Evolutionary conservation across 2,329 filamentous ascomycete genomes (phyloP).

Genomic region (Laburnicola sp.): DNA sequence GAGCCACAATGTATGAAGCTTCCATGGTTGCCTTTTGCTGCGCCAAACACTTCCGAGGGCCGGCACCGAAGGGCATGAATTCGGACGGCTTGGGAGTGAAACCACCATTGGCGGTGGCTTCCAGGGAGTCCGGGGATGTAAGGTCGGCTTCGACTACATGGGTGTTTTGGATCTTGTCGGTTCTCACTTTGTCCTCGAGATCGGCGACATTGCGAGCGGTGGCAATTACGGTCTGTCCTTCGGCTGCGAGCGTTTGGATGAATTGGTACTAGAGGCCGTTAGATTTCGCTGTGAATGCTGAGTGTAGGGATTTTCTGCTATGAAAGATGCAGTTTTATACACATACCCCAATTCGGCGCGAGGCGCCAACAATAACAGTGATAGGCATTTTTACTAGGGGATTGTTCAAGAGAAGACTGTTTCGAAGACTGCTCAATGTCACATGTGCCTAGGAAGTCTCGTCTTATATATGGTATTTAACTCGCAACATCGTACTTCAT

Average conservation of each 20-base stretch:
- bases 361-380: constrained; percentile 17
- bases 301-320: not conserved
- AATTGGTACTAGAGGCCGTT: constrained; percentile 15
- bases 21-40: constrained; percentile 13
- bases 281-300: not conserved
- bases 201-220: constrained; percentile 12
- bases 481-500: constrained; percentile 1
- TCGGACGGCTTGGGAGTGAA: not conserved
- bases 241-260: constrained; percentile 13
- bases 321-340: constrained; percentile 2
- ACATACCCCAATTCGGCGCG: constrained; percentile 20
- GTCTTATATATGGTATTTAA: constrained; percentile 3
- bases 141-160: constrained; percentile 43
- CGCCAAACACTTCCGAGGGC: constrained; percentile 9
- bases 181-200: constrained; percentile 11
- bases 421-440: constrained; percentile 6
- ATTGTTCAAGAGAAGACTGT: not conserved
- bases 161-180: constrained; percentile 31
- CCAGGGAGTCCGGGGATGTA: constrained; percentile 36
- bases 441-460: constrained; percentile 2
- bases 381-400: constrained; percentile 5
- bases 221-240: constrained; percentile 17
- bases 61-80: constrained; percentile 15
- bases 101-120: constrained; percentile 31
- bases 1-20: constrained; percentile 10